Conservation (phyloP, 2,329 filamentous ascomycete genomes). For the Neurospora crassa region DNA sequence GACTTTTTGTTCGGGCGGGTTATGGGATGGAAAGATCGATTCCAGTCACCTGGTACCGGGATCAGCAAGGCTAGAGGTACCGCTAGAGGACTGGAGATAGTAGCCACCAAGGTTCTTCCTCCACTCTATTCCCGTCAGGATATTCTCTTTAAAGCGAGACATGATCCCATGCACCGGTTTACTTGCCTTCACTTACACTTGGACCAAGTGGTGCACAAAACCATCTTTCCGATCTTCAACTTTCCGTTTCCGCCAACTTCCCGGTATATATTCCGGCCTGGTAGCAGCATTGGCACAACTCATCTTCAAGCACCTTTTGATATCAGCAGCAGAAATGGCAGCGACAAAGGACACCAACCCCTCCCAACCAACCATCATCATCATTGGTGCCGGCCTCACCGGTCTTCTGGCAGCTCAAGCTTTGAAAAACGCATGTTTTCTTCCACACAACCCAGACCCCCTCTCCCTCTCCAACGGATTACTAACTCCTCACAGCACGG, state of each 20-base stretch:
- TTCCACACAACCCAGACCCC: too few relatives aligned
- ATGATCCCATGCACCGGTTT: neutral
- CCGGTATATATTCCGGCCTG: neutral
- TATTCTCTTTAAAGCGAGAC: neutral
- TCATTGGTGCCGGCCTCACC: conserved; percentile 29
- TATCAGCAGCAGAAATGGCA: neutral
- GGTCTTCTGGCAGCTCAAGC: conserved; percentile 29
- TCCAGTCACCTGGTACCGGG: neutral
- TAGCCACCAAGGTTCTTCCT: neutral
- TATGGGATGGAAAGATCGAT: neutral
- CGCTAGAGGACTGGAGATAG: neutral
- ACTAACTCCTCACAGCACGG: conserved; percentile 19
- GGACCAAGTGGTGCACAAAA: neutral
- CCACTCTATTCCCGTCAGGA: neutral
- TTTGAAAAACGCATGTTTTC: conserved; percentile 21
- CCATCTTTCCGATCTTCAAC: neutral
- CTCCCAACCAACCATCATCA: conserved; percentile 15
- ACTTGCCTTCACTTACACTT: too few relatives aligned
- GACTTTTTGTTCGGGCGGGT: neutral
- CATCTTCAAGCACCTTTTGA: neutral
- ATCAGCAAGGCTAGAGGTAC: neutral
- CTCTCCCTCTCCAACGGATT: neutral
- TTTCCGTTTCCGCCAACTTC: neutral
- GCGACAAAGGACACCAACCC: neutral
- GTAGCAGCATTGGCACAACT: neutral